Percentiles rank a stretch among this genome's conserved stretches.
These are phyloP conservation scores for Psilocybe cubensis DNA, from an alignment of 768 basidiomycete species.

Conservation along the genomic window DNA sequence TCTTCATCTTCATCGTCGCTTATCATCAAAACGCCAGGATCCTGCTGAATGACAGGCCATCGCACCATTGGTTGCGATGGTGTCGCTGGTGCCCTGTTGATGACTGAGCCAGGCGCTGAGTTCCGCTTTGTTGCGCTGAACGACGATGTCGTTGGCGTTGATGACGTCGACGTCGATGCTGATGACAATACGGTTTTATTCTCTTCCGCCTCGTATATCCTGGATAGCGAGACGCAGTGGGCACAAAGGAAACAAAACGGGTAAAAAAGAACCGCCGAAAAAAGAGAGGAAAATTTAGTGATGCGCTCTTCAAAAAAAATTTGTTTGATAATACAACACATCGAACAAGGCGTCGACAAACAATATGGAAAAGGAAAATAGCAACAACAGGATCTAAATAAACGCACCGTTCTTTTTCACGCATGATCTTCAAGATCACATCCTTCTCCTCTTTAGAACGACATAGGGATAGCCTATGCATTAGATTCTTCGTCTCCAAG, in stretches of 20 bases:
- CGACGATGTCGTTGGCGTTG: conserved; percentile 8
- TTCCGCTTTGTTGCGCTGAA: not conserved
- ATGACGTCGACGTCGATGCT: not conserved
- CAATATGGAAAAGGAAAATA: conserved; percentile 16
- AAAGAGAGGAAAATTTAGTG: conserved; percentile 8
- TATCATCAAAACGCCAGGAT: conserved; percentile 47
- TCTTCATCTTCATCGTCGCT: conserved; percentile 52
- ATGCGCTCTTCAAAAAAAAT: not conserved
- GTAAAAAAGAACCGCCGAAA: conserved; percentile 16
- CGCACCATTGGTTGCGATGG: conserved; percentile 21
- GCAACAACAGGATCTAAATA: conserved; percentile 12
- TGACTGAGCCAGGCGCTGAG: conserved; percentile 6
- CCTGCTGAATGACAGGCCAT: conserved; percentile 51
- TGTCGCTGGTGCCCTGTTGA: conserved; percentile 7
- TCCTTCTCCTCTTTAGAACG: conserved; percentile 57
- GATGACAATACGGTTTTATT: not conserved
- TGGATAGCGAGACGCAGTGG: conserved; percentile 16
- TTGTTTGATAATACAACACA: conserved; percentile 6
- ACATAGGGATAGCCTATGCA: conserved; percentile 48
- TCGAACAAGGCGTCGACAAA: not conserved
- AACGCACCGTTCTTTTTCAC: conserved; percentile 59
- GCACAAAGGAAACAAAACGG: conserved; percentile 17
- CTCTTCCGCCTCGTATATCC: conserved; percentile 39
- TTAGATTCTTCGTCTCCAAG: conserved; percentile 53
- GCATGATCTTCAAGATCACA: conserved; percentile 44